Percentiles rank a stretch among this genome's conserved stretches.
These are phyloP conservation scores for Melanogaster broomeanus DNA, from an alignment of 768 basidiomycete genomes.

Conservation along the genomic window DNA sequence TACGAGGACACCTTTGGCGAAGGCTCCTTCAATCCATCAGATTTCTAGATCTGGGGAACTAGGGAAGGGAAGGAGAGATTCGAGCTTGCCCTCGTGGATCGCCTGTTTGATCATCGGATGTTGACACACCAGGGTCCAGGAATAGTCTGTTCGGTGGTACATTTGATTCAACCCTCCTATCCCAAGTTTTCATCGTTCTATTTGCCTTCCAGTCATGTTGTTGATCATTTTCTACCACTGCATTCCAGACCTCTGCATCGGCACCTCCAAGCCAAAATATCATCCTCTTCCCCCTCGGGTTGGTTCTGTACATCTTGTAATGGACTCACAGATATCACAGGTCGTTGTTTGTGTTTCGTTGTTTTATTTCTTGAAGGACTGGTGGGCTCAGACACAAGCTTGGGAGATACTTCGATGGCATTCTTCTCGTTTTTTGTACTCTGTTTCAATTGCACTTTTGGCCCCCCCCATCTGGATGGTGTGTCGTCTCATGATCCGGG, in stretches of 20 bases:
- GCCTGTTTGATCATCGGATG: conserved; percentile 18
- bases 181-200: no score
- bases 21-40: conserved; percentile 21
- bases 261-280: no score
- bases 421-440: no score
- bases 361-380: not conserved
- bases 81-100: conserved; percentile 26
- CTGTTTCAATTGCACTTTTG: conserved; percentile 1
- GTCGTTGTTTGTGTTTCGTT: conserved; percentile 1
- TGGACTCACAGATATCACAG: not conserved
- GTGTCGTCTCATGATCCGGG: conserved; percentile 13
- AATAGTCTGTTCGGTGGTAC: no score
- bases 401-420: not conserved
- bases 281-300: conserved; percentile 4
- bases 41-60: conserved; percentile 22
- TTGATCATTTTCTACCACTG: no score
- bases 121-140: not conserved
- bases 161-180: no score
- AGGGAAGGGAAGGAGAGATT: conserved; percentile 23
- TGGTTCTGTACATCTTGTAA: not conserved
- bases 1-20: conserved; percentile 3
- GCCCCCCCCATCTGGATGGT: conserved; percentile 11
- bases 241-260: no score
- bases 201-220: no score
- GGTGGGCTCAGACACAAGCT: not conserved